Conservation (phyloP, 768 basidiomycete genomes). For the Dendrothele bispora region DNA sequence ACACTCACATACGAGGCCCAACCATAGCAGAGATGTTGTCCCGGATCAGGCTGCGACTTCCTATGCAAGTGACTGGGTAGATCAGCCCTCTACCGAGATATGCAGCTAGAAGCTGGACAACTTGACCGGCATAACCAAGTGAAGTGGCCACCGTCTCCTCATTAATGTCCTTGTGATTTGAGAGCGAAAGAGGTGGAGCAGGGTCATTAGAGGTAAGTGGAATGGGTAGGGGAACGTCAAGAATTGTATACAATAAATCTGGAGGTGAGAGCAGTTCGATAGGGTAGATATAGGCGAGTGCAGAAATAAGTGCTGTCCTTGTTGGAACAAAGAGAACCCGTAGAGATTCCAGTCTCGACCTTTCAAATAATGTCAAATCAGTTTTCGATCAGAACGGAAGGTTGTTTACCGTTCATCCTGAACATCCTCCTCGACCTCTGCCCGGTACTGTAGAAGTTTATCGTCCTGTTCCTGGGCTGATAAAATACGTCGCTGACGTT, state of each 20-base stretch:
- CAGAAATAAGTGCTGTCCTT: constrained; percentile 66
- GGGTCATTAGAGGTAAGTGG: constrained; percentile 73
- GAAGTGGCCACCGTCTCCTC: constrained; percentile 90
- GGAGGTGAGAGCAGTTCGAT: constrained; percentile 84
- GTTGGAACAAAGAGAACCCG: constrained; percentile 48
- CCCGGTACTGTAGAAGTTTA: constrained; percentile 24
- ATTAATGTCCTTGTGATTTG: constrained; percentile 67
- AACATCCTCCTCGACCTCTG: constrained; percentile 31
- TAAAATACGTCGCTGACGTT: constrained; percentile 46
- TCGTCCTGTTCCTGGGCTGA: constrained; percentile 40
- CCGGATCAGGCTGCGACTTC: constrained; percentile 86
- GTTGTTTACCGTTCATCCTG: constrained; percentile 37
- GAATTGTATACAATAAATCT: constrained; percentile 86
- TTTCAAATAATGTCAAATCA: constrained; percentile 25
- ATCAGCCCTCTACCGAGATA: constrained; percentile 76
- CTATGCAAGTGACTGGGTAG: constrained; percentile 89
- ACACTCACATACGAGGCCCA: constrained; percentile 85
- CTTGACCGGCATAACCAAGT: constrained; percentile 86
- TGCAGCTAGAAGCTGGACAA: constrained; percentile 77
- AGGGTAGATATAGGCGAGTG: constrained; percentile 79
- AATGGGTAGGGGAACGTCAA: constrained; percentile 88
- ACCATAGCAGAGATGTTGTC: constrained; percentile 96
- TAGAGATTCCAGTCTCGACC: constrained; percentile 47
- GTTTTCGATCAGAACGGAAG: constrained; percentile 5
- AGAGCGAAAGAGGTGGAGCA: constrained; percentile 74